Percentiles rank a stretch among this genome's conserved stretches.
phyloP scores from a whole-genome alignment of 768 basidiomycete genomes.

The Dacryopinax spathularia region DNA sequence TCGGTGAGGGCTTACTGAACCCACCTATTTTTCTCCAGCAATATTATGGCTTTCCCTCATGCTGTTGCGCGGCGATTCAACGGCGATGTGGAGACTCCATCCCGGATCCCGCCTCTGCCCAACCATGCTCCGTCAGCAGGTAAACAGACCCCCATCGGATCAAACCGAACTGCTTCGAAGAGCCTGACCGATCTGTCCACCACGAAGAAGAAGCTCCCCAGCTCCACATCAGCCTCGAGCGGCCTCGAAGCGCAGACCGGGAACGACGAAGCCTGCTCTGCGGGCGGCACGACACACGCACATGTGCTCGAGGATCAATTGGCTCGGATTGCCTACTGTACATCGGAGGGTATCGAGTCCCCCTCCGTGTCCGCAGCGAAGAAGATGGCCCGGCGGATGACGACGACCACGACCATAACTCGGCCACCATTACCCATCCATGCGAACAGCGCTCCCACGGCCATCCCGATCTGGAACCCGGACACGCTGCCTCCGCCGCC shows the following conservation, averaged over 20 bases:
- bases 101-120: neutral
- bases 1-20: neutral
- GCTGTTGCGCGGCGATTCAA: neutral
- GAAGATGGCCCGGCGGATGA: constrained; percentile 2
- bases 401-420: neutral
- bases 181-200: neutral
- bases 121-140: neutral
- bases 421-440: neutral
- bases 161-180: neutral
- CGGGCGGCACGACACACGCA: too few species aligned
- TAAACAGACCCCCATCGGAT: neutral
- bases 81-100: neutral
- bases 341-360: neutral
- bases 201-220: neutral
- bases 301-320: neutral
- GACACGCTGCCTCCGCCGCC: constrained; percentile 22
- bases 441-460: neutral
- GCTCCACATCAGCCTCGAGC: neutral
- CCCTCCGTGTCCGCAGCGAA: neutral
- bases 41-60: neutral
- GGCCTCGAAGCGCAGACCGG: neutral
- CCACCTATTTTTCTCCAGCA: too few species aligned
- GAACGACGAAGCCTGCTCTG: neutral
- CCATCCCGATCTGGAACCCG: constrained; percentile 6
- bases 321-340: neutral